These are phyloP conservation scores for Fusarium palustre DNA, from an alignment of 2,329 filamentous ascomycete genomes.

Conservation along the genomic window DNA sequence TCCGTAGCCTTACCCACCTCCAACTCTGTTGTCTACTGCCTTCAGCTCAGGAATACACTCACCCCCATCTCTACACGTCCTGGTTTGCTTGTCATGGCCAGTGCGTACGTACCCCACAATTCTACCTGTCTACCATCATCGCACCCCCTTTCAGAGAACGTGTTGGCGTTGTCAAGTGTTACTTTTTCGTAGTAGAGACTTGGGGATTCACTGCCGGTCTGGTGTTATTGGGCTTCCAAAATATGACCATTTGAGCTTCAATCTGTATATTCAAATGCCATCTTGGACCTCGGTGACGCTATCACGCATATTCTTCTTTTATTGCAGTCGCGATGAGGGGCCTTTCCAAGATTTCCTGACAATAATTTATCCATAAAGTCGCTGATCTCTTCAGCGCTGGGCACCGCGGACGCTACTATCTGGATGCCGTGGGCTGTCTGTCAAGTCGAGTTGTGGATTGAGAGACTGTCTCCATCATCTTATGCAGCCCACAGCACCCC, in stretches of 20 bases:
- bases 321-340: slow-evolving; percentile 20
- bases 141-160: slow-evolving; percentile 38
- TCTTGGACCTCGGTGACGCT: background rate
- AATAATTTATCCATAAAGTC: slow-evolving; percentile 30
- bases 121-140: slow-evolving; percentile 33
- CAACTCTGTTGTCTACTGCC: slow-evolving; percentile 28
- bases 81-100: slow-evolving; percentile 9
- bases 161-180: slow-evolving; percentile 5
- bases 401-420: slow-evolving; percentile 47
- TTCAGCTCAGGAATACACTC: slow-evolving; percentile 26
- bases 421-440: slow-evolving; percentile 49
- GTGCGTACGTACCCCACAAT: slow-evolving; percentile 42
- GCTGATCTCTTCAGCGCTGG: slow-evolving; percentile 45
- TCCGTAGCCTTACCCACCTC: slow-evolving; percentile 49
- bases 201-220: slow-evolving; percentile 39
- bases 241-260: background rate
- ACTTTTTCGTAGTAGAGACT: slow-evolving; percentile 16
- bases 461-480: slow-evolving; percentile 48
- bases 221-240: background rate
- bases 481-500: slow-evolving; percentile 52
- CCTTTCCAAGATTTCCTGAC: slow-evolving; percentile 35
- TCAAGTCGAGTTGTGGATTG: slow-evolving; percentile 47
- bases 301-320: background rate
- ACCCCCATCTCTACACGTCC: slow-evolving; percentile 34
- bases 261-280: background rate